Conservation (phyloP, 345 rosid genomes). For the Citrus mangshanensis region DNA sequence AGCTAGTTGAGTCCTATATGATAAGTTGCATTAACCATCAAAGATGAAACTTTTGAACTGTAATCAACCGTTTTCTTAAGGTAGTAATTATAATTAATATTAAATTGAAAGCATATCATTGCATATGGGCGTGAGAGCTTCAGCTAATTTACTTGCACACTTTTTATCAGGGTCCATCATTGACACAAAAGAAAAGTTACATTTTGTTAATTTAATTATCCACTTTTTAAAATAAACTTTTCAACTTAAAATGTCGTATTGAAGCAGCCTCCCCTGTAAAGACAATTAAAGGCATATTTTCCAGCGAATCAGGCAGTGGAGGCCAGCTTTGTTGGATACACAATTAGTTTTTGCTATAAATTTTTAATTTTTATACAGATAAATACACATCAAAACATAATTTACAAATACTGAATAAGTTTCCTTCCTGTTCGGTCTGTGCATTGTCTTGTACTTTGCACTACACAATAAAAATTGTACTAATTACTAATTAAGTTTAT, state of each 20-base stretch:
- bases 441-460: conserved; percentile 17
- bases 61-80: neutral
- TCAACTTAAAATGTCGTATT: neutral
- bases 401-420: conserved; percentile 7
- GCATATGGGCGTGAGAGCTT: neutral
- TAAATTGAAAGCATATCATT: neutral
- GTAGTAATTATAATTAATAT: neutral
- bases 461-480: neutral
- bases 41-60: neutral
- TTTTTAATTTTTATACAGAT: neutral
- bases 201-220: neutral
- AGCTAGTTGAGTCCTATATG: too few species aligned
- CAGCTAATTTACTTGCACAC: neutral
- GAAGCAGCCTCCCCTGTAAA: conserved; percentile 6
- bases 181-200: neutral
- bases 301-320: conserved; percentile 12
- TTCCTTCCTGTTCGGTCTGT: conserved; percentile 6
- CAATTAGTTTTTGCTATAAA: neutral
- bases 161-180: neutral
- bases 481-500: neutral
- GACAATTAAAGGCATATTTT: conserved; percentile 4
- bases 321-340: conserved; percentile 8
- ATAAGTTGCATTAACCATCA: neutral
- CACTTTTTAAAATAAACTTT: neutral
- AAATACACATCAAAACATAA: neutral